Percentiles rank a stretch among this genome's conserved stretches.
Conservation (phyloP, 345 rosid species). For the Bruguiera sexangula region DNA sequence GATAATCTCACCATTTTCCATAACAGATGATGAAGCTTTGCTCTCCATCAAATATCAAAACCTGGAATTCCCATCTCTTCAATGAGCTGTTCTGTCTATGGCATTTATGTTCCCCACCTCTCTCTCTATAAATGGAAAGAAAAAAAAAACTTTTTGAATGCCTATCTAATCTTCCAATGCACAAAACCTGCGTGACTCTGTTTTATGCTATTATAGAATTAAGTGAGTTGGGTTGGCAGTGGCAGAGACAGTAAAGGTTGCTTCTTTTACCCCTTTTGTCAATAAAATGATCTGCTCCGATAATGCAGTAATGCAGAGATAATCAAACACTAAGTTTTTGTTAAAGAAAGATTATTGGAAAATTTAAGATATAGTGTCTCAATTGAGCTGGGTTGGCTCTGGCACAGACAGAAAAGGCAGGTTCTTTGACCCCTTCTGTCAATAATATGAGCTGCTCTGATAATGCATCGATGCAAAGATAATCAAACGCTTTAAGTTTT, state of each 20-base stretch:
- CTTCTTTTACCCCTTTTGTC: conserved; percentile 4
- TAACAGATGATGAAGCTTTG: neutral
- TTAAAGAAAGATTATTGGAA: neutral
- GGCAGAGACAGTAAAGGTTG: conserved; percentile 12
- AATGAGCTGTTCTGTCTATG: neutral
- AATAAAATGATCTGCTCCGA: neutral
- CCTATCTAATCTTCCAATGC: neutral
- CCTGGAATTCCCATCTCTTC: neutral
- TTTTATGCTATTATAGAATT: conserved; percentile 16
- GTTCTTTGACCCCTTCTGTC: neutral
- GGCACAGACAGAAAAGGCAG: conserved; percentile 11
- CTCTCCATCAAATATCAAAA: too few relatives aligned
- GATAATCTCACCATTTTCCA: neutral
- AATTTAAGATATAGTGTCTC: neutral
- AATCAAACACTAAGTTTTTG: neutral
- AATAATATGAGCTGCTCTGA: neutral
- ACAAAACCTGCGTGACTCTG: neutral
- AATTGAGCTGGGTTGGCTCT: neutral
- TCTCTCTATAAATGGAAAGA: conserved; percentile 18
- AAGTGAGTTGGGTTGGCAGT: conserved; percentile 4
- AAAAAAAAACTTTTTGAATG: conserved; percentile 15
- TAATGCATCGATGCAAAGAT: neutral
- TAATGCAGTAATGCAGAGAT: neutral
- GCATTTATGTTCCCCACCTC: conserved; percentile 10
- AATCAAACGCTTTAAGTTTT: conserved; percentile 2